Base-by-base conservation (phyloP, 2,329 filamentous ascomycete genomes). In the Annulohypoxylon truncatum region DNA sequence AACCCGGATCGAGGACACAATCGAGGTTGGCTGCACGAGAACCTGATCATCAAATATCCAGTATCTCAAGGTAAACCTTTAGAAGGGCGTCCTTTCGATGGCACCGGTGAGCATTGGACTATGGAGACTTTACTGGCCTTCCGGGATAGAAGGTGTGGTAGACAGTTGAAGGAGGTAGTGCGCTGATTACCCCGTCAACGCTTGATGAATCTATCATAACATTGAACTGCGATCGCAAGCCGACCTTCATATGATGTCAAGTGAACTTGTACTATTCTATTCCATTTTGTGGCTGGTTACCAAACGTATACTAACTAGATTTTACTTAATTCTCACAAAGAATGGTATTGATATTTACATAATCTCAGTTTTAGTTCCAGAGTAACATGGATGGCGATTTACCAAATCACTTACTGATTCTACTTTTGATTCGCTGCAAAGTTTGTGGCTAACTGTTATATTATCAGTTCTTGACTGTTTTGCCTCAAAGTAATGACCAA, bases 21-120 rank as follows among this genome's bases (percentile, higher is more conserved):
- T 52, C 55, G 22, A 59, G 31, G 62, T 59, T 20, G 40, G 57
- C 46, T 62, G 44, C 58, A 64, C 59, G 42, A 50, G 5, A 60
- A 38, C 46, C 51, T 52, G 22, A 47, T 60, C 48, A 57, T 64
- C 13, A 52, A 54, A 57, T 50, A 40, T 52, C 40, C 53, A 50
- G 28, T 55, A 61, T 40, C 42, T 53, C 55, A 13, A 46, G n/a
- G 35, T 18, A 20, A 20, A 55, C 47, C 47, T 44, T 58, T 18
- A 26, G 44, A 40, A 26, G 12, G 24, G 8, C 10, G n/a, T 55
- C 28, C 31, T 57, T 56, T 61, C 51, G 47, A 44, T 57, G 38
- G 48, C 48, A 44, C 9, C 33, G 22, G 50, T 33, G 46, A 54
- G 56, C 35, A 50, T 54, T 38, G 20, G 47, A 31, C 56, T 59